phyloP scores from a whole-genome alignment of 768 basidiomycete genomes.

The Rhodotorula toruloides region DNA sequence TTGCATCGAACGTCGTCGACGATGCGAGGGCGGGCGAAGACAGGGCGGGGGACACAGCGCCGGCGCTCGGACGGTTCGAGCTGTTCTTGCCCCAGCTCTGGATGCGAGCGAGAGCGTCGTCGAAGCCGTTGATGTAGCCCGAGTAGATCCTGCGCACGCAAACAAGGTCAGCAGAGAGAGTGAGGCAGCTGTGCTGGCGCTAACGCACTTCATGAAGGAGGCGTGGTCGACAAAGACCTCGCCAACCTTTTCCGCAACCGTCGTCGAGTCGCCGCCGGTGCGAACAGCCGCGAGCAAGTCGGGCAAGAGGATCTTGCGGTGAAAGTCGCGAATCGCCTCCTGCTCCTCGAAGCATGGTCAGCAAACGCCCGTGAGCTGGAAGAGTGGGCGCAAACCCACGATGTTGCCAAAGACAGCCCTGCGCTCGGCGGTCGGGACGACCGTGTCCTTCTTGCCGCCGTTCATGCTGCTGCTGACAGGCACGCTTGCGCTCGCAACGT shows the following conservation, averaged over 20 bases:
- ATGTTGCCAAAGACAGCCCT: slow-evolving; percentile 87
- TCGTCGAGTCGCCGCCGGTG: slow-evolving; percentile 15
- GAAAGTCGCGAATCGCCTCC: slow-evolving; percentile 85
- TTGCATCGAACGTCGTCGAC: slow-evolving; percentile 21
- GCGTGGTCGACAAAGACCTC: slow-evolving; percentile 87
- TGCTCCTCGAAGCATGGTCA: neutral
- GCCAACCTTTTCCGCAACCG: slow-evolving; percentile 73
- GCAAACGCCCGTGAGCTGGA: neutral
- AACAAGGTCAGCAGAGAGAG: neutral
- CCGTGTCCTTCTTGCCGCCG: slow-evolving; percentile 70
- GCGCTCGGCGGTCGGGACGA: slow-evolving; percentile 77
- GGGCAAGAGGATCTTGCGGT: slow-evolving; percentile 85
- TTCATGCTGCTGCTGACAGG: slow-evolving; percentile 57
- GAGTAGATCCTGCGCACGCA: slow-evolving; percentile 67
- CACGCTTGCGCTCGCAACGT: slow-evolving; percentile 75
- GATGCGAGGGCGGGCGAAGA: slow-evolving; percentile 18
- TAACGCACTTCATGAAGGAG: slow-evolving; percentile 71
- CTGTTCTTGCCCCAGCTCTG: slow-evolving; percentile 62
- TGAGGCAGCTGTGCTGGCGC: neutral
- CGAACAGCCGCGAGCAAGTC: slow-evolving; percentile 65
- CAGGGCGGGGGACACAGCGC: neutral
- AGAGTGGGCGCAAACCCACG: neutral
- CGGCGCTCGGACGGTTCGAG: slow-evolving; percentile 10
- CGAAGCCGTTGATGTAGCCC: slow-evolving; percentile 96
- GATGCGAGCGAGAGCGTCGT: slow-evolving; percentile 80